phyloP scores from a whole-genome alignment of 495 filamentous ascomycete species.

The Beverwykella pulmonaria region DNA sequence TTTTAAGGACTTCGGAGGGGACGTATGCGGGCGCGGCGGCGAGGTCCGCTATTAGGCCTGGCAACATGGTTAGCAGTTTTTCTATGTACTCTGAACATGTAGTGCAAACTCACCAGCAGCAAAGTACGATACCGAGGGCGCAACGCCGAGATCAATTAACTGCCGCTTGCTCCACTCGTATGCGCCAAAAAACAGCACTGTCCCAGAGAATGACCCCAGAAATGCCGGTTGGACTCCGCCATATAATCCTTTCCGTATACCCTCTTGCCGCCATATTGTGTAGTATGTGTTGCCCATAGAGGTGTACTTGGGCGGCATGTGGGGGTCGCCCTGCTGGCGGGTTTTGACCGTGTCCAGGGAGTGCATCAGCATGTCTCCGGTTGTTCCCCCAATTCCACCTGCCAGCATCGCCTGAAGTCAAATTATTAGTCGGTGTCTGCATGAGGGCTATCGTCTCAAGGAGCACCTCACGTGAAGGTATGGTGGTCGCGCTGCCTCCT shows the following conservation, averaged over 20 bases:
- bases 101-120: constrained; percentile 62
- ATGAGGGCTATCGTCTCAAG: background rate
- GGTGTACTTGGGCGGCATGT: constrained; percentile 86
- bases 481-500: constrained; percentile 42
- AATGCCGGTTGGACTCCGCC: constrained; percentile 88
- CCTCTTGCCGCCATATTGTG: constrained; percentile 92
- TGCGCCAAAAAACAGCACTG: constrained; percentile 90
- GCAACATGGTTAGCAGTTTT: background rate
- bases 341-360: constrained; percentile 99
- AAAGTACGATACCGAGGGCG: constrained; percentile 79
- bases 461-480: constrained; percentile 39
- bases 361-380: constrained; percentile 97
- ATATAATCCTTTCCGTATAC: constrained; percentile 84
- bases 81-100: background rate
- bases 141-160: constrained; percentile 80
- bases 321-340: constrained; percentile 94
- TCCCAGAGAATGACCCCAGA: constrained; percentile 90
- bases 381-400: constrained; percentile 85
- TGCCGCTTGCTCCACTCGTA: constrained; percentile 93
- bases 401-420: constrained; percentile 82
- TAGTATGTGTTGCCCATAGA: constrained; percentile 85
- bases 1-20: constrained; percentile 95
- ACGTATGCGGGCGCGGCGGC: constrained; percentile 92
- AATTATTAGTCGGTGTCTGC: background rate
- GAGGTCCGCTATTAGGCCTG: constrained; percentile 87